Conservation (phyloP, 805 yeast species). For the Sungouiella thailandica region DNA sequence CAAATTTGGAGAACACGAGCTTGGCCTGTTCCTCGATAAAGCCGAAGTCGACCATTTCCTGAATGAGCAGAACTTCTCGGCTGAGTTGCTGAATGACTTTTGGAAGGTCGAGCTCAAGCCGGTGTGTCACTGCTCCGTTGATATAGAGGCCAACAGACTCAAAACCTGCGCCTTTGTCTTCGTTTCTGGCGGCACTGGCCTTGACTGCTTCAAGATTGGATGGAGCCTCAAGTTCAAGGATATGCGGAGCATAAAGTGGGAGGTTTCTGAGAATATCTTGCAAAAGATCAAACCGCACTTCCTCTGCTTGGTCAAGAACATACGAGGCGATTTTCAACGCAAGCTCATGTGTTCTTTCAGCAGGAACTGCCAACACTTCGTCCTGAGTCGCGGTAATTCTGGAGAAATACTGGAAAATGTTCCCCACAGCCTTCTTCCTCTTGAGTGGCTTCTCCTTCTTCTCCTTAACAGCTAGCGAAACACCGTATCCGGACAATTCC, state of each 20-base stretch:
- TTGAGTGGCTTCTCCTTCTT: constrained; percentile 1
- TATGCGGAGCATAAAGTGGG: constrained; percentile 11
- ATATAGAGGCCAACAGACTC: constrained; percentile 51
- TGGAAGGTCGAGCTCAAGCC: constrained; percentile 38
- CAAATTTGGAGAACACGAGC: constrained; percentile 30
- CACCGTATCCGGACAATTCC: constrained; percentile 58
- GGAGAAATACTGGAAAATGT: constrained; percentile 1
- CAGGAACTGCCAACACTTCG: constrained; percentile 1
- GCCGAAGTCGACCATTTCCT: constrained; percentile 24
- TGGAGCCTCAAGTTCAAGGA: constrained; percentile 2
- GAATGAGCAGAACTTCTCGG: constrained; percentile 19
- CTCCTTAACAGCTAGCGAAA: constrained; percentile 13
- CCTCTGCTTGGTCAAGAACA: constrained; percentile 2
- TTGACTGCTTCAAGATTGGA: constrained; percentile 6
- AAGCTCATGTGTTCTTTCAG: constrained; percentile 2
- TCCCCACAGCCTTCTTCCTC: not conserved
- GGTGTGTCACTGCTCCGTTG: constrained; percentile 63
- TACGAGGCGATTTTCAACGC: constrained; percentile 7
- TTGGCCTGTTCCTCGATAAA: constrained; percentile 29
- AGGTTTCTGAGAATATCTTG: constrained; percentile 5
- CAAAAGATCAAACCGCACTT: constrained; percentile 2
- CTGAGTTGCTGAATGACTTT: constrained; percentile 37
- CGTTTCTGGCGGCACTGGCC: constrained; percentile 25
- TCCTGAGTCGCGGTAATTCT: not conserved
- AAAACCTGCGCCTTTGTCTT: constrained; percentile 31